phyloP scores from a whole-genome alignment of 768 basidiomycete genomes.

The Rhizopogon roseolus region DNA sequence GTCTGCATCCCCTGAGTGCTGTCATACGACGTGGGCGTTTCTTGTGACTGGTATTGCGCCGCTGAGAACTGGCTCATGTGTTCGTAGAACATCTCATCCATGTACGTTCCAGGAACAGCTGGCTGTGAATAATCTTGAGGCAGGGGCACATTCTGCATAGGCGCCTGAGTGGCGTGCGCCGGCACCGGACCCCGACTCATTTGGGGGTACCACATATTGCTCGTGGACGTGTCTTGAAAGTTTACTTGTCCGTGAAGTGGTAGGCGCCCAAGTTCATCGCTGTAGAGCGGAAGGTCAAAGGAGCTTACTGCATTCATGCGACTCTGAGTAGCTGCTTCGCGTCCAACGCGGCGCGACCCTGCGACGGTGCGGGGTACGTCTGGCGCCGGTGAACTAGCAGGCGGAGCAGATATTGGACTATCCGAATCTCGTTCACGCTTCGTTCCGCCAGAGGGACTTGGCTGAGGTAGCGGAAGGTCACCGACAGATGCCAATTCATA shows the following conservation, averaged over 20 bases:
- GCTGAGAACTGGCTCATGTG: conserved; percentile 8
- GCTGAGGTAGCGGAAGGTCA: conserved; percentile 60
- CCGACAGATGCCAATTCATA: conserved; percentile 70
- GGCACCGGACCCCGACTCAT: conserved; percentile 2
- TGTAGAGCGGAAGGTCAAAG: conserved; percentile 48
- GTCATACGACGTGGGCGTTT: neutral
- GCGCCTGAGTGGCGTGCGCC: neutral
- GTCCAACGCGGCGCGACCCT: conserved; percentile 30
- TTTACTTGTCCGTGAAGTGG: conserved; percentile 35
- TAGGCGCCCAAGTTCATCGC: conserved; percentile 51
- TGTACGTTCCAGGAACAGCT: conserved; percentile 5
- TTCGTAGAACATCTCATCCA: conserved; percentile 19
- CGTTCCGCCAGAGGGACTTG: conserved; percentile 43
- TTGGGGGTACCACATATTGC: conserved; percentile 18
- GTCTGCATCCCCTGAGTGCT: neutral
- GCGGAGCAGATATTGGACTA: conserved; percentile 27
- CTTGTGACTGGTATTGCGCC: neutral
- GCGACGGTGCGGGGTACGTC: conserved; percentile 25
- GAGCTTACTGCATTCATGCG: conserved; percentile 9
- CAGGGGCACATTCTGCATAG: neutral
- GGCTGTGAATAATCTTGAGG: conserved; percentile 1
- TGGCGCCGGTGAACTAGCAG: conserved; percentile 3
- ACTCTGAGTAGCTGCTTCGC: conserved; percentile 10
- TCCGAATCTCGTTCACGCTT: conserved; percentile 66
- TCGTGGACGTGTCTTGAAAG: conserved; percentile 9